Evolutionary conservation across 179 eudicot genomes (phyloP).

Genomic region (Beta corolliflora): DNA sequence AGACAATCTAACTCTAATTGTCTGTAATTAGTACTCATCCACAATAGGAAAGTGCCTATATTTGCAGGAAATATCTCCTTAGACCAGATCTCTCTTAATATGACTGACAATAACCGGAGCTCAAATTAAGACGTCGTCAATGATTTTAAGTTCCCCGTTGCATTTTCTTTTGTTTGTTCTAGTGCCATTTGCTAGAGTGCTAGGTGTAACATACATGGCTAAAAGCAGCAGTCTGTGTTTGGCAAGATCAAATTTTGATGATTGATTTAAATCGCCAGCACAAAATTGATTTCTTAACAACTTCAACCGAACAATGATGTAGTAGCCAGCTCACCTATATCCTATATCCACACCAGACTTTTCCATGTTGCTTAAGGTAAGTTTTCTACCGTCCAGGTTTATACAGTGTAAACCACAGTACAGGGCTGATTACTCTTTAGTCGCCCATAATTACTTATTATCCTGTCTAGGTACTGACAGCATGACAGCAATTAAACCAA

Average conservation of each 20-base stretch:
- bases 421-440: background rate
- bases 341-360: background rate
- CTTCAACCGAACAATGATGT: background rate
- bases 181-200: background rate
- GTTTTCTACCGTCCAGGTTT: background rate
- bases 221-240: background rate
- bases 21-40: background rate
- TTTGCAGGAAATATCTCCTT: background rate
- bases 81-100: background rate
- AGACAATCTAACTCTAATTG: too few relatives aligned
- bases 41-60: background rate
- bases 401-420: background rate
- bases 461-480: background rate
- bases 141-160: background rate
- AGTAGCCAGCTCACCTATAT: background rate
- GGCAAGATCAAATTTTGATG: background rate
- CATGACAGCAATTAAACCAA: too few relatives aligned
- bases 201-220: background rate
- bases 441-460: background rate
- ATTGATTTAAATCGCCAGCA: background rate
- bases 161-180: background rate
- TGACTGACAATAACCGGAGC: background rate
- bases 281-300: background rate
- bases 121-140: background rate
- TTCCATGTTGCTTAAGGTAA: background rate